Evolutionary conservation across 495 filamentous ascomycete species (phyloP).

Genomic region (Podospora pseudopauciseta): DNA sequence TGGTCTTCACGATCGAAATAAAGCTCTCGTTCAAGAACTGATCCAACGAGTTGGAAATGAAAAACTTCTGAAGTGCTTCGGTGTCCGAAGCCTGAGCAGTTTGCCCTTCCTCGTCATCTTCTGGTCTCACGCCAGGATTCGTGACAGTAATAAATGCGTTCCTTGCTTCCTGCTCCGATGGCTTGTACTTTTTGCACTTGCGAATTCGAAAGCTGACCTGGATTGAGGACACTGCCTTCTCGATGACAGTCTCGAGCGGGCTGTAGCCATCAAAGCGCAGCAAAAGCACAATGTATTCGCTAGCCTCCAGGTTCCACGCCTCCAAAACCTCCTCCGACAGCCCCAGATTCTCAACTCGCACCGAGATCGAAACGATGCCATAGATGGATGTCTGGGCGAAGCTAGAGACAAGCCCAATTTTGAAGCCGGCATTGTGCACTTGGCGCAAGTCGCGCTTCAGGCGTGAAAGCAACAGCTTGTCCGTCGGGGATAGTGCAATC

Average conservation of each 20-base stretch:
- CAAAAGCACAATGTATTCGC: slow-evolving; percentile 73
- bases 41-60: slow-evolving; percentile 71
- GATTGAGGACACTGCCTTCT: neutral
- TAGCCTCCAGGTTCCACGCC: slow-evolving; percentile 67
- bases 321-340: slow-evolving; percentile 73
- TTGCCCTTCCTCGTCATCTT: neutral
- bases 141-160: slow-evolving; percentile 44
- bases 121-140: neutral
- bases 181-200: slow-evolving; percentile 54
- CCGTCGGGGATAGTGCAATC: neutral
- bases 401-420: slow-evolving; percentile 60
- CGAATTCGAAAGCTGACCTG: slow-evolving; percentile 44
- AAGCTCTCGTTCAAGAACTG: slow-evolving; percentile 68
- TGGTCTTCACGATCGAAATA: slow-evolving; percentile 57
- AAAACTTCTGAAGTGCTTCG: slow-evolving; percentile 48
- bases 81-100: slow-evolving; percentile 4
- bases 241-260: slow-evolving; percentile 40
- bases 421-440: slow-evolving; percentile 67
- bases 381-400: slow-evolving; percentile 36
- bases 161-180: slow-evolving; percentile 47
- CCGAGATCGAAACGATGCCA: slow-evolving; percentile 60
- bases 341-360: slow-evolving; percentile 64
- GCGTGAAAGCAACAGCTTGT: slow-evolving; percentile 18
- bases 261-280: slow-evolving; percentile 65
- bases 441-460: slow-evolving; percentile 61